Conservation (phyloP, 176 grass and related monocot genomes). For the Hordeum vulgare region DNA sequence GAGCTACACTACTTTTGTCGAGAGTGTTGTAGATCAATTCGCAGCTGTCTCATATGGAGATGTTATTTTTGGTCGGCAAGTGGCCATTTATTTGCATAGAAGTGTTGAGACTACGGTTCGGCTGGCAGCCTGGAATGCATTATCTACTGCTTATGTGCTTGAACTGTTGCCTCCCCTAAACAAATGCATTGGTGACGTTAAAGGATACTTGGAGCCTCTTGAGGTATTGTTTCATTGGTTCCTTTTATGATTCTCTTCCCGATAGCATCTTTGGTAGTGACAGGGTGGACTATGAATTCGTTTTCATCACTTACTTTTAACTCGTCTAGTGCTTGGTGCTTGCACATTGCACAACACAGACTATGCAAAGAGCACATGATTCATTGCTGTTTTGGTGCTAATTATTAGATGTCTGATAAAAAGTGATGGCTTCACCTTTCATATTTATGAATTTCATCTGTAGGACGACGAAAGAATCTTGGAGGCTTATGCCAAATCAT, state of each 20-base stretch:
- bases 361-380: not conserved
- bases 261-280: not conserved
- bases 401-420: not conserved
- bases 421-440: not conserved
- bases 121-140: slow-evolving; percentile 66
- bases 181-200: slow-evolving; percentile 50
- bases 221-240: slow-evolving; percentile 60
- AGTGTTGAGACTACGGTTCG: slow-evolving; percentile 50
- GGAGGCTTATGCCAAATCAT: slow-evolving; percentile 85
- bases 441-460: slow-evolving; percentile 19
- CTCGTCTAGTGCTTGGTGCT: not conserved
- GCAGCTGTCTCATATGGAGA: slow-evolving; percentile 83
- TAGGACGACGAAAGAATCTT: slow-evolving; percentile 68
- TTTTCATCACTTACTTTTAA: not conserved
- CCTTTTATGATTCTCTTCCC: not conserved
- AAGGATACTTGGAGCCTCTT: slow-evolving; percentile 78
- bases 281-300: not conserved
- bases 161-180: slow-evolving; percentile 78
- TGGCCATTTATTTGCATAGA: slow-evolving; percentile 81
- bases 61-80: slow-evolving; percentile 69
- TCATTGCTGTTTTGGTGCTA: not conserved
- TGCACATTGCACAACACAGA: not conserved
- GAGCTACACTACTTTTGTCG: slow-evolving; percentile 86
- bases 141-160: slow-evolving; percentile 64
- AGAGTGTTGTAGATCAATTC: slow-evolving; percentile 74